Conservation (phyloP, 495 filamentous ascomycete genomes). For the Tuber melanosporum region DNA sequence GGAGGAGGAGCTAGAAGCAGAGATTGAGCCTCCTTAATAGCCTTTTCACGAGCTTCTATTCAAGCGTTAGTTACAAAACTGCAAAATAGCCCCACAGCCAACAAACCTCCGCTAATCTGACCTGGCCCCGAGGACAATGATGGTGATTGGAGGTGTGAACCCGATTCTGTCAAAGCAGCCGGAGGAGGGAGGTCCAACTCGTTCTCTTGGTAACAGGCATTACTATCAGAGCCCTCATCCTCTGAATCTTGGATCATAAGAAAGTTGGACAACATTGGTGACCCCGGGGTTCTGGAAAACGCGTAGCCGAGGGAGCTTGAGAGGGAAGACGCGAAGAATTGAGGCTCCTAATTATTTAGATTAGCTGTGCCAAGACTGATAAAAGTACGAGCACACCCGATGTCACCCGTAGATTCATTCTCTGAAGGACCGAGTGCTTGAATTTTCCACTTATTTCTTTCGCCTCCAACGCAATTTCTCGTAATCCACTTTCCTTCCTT, state of each 20-base stretch:
- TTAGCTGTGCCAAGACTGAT: neutral
- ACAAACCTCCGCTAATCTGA: constrained; percentile 9
- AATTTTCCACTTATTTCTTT: neutral
- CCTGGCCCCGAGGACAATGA: neutral
- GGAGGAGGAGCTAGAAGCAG: constrained; percentile 23
- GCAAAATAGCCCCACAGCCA: neutral
- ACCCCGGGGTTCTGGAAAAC: neutral
- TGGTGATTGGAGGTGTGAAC: neutral
- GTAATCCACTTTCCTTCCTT: neutral
- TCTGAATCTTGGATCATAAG: neutral
- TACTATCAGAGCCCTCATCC: neutral
- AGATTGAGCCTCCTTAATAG: constrained; percentile 32
- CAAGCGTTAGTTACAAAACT: neutral
- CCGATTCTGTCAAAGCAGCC: neutral
- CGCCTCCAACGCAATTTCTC: neutral
- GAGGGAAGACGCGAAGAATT: neutral
- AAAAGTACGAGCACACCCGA: neutral
- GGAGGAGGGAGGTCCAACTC: neutral
- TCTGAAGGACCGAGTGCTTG: neutral
- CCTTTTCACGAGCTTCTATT: constrained; percentile 22
- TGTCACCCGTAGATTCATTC: neutral
- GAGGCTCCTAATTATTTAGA: neutral
- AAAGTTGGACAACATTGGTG: neutral
- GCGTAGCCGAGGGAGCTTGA: neutral
- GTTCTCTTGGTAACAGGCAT: neutral